Conservation (phyloP, 257 asterid species). For the Linaria vulgaris region DNA sequence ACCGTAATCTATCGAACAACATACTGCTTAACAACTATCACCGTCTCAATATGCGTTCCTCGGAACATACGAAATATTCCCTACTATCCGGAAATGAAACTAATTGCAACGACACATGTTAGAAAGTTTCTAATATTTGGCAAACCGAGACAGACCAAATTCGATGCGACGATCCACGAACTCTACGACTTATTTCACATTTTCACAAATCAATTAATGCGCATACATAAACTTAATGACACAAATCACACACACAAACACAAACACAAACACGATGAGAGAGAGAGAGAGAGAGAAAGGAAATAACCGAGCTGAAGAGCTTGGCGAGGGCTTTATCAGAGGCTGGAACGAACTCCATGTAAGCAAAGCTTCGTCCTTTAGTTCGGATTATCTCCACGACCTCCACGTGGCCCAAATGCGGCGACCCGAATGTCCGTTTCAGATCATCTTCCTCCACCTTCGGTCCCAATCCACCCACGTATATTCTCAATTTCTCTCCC, state of each 20-base stretch:
- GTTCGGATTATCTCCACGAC: slow-evolving; percentile 70
- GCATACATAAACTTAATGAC: not conserved
- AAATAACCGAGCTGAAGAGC: slow-evolving; percentile 82
- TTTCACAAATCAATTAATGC: not conserved
- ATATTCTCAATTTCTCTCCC: slow-evolving; percentile 54
- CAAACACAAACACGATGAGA: not conserved
- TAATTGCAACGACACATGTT: too few species aligned
- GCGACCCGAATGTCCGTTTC: slow-evolving; percentile 68
- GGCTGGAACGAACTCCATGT: slow-evolving; percentile 68
- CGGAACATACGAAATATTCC: too few species aligned
- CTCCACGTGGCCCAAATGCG: slow-evolving; percentile 67
- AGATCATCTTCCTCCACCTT: slow-evolving; percentile 59
- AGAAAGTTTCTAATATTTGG: too few species aligned
- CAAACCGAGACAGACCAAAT: too few species aligned
- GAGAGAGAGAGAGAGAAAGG: slow-evolving; percentile 9
- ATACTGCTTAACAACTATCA: too few species aligned
- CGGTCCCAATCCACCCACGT: slow-evolving; percentile 76
- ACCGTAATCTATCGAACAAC: too few species aligned
- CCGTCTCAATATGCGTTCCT: too few species aligned
- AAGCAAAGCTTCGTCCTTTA: slow-evolving; percentile 86
- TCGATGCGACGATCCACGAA: too few species aligned
- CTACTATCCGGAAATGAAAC: too few species aligned
- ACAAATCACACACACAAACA: not conserved
- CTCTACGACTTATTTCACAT: not conserved
- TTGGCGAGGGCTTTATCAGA: slow-evolving; percentile 86